Base-by-base conservation (phyloP, 1,284 basidiomycete species). In the Irpex sp. region DNA sequence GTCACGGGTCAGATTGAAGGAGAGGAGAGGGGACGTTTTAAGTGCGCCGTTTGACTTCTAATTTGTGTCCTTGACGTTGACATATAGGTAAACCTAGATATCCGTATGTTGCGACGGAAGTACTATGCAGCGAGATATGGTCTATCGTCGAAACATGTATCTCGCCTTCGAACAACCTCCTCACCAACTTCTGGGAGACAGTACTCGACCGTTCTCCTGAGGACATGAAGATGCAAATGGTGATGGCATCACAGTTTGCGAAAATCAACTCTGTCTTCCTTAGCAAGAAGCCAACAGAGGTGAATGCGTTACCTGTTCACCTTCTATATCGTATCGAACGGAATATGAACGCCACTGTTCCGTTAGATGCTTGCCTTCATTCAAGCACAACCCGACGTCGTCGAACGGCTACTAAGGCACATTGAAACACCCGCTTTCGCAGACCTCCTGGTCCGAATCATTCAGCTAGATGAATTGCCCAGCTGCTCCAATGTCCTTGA, bases 111-210 rank as follows among this genome's bases (percentile, higher is more conserved):
- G 92, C 95, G 15, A 95, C 96, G 15, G 97, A 99, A 76, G 95
- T 99, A 35, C 84, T 99, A 39, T 96, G 95, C 76, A 93, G 92
- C 77, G 96, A 98, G 71, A 89, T 97, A 75, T 97, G 95, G 90
- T 92, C 91, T 19, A 93, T 99, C 69, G 89, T 95, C 57, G 93
- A 97, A 74, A 93, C 93, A 2, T 92, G 96, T 71, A 83, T 97
- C 70, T 85, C 84, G 68, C 82, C 92, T 70, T 81, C 83, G 55
- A 80, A 87, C 21, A 84, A 89, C 67, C 80, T 96, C 59, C 81
- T 95, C 61, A 79, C 82, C 17, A 90, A 92, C 6, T 97, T 97
- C 81, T 99, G 97, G 97, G 93, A 98, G 75, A 88, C 87, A 8
- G 88, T 98, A 8, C 81, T 99, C 19, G 90, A 94, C 69, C 82